These are phyloP conservation scores for Chytridium lagenaria DNA, from an alignment of 371 early-diverging fungal genomes.

Conservation along the genomic window DNA sequence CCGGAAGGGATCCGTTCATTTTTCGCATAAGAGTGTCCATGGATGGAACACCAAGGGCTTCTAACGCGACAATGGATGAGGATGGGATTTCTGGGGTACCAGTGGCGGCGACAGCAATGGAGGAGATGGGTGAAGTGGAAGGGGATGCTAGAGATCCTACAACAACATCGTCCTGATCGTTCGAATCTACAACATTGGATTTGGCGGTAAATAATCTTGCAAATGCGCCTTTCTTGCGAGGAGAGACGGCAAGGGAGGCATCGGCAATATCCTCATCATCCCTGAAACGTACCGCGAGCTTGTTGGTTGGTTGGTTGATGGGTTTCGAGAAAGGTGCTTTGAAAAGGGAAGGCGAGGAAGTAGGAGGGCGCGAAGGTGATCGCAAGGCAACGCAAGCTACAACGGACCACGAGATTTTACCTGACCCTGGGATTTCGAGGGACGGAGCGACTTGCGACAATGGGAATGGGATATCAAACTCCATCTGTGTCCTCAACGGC, in stretches of 20 bases:
- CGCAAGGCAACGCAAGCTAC: constrained; percentile 9
- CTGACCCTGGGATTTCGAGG: background rate
- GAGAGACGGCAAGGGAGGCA: background rate
- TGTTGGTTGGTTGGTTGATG: no score
- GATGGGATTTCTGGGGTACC: background rate
- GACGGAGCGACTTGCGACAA: background rate
- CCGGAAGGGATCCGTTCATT: background rate
- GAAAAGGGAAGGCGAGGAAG: background rate
- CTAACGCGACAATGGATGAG: background rate
- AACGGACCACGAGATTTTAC: background rate
- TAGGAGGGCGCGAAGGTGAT: background rate
- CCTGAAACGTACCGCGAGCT: background rate
- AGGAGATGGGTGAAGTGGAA: background rate
- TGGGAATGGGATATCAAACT: constrained; percentile 1
- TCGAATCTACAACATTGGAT: no score
- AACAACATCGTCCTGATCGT: no score
- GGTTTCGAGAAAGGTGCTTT: no score
- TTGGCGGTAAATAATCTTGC: no score
- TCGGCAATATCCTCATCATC: background rate
- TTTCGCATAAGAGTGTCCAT: background rate
- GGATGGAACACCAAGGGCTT: constrained; percentile 1
- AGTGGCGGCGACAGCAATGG: constrained; percentile 2
- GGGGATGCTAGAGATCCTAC: no score
- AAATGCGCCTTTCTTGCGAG: no score
- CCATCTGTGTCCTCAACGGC: background rate